Base-by-base conservation (phyloP, 2,329 filamentous ascomycete genomes). In the Penicillium paneum region DNA sequence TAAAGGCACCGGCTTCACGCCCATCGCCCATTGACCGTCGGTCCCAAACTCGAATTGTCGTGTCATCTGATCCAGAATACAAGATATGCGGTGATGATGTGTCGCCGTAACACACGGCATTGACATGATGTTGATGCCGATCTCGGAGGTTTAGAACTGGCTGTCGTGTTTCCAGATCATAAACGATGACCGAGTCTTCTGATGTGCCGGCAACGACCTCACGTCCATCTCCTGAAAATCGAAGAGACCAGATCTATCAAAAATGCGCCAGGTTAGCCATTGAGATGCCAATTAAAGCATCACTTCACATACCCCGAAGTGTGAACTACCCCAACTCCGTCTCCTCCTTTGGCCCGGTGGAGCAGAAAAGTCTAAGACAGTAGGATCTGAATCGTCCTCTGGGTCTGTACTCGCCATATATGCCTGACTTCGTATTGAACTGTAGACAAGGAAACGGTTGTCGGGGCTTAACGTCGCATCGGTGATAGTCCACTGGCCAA, bases 31-130 rank as follows among this genome's bases (percentile, higher is more conserved):
- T 81, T 34, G 80, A 83, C 46, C 94, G 83, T 44, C 93, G 84
- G 68, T 99, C 94, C 94, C 94, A 99, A 2, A 99, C 91, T 68
- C 96, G 96, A 65, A 97, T 83, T 0, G 91, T 95, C 2, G 89
- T 87, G 68, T 99, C 94, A 68, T 99, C 94, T 0, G 91, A 96
- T 19, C 94, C 94, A 0, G 92, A 97, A 74, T 97, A 97, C 3
- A 99, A 80, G 57, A 97, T 93, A 69, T 99, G 92, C 1, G 94
- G 93, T 0, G 90, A 95, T 29, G 83, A 83, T 57, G 86, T 86
- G 73, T 97, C 92, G 1, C 91, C 94, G 67, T 96, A 97, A 72
- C 92, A 97, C 0, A 99, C 94, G 5, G 94, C 94, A 65, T 97
- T 99, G 51, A 97, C 93, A 70, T 99, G 91, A 63, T 95, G 85